Evolutionary conservation across 495 filamentous ascomycete species (phyloP), one percentile per base, ranked within the genome.

Genomic region (Penicillium odoratum): DNA sequence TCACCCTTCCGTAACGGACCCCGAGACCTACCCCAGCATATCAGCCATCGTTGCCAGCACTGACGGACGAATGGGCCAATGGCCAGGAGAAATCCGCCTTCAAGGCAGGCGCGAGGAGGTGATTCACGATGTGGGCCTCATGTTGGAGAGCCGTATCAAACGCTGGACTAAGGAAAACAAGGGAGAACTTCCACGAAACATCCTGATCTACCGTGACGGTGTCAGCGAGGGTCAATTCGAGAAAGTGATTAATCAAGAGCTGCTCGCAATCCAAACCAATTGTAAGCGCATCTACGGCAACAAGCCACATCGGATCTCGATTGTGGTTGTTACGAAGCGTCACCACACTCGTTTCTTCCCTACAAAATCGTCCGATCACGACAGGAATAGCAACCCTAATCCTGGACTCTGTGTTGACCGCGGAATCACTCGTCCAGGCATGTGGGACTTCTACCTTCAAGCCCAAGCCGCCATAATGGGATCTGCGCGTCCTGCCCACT

Each of bases 281-380:
- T 88, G 88, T 63, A 74, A 71, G 18, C n/a, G 28, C 6, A 21
- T 18, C 42, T 45, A 53, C 18, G 18, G 3, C 5, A 18, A 21
- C 48, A 49, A 2, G 26, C 47, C 64, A 2, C 87, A 89, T 0
- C 80, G 63, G 4, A 55, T 77, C 51, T 69, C 63, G 2, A 58
- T 76, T 31, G n/a, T 78, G 10, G 58, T 78, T 6, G 69, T 88
- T 1, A 89, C 89, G 29, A 97, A 97, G 72, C 84, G 92, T n/a
- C 92, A 97, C 53, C 90, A 96, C 58, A 93, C 89, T 0, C 87
- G 92, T 0, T 93, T 96, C 74, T 95, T 85, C 65, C 81, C 83
- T 0, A 81, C 76, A 0, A 69, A 77, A 3, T 81, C 6, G 82
- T 82, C 34, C 88, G 72, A 78, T 0, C 75, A 80, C 25, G 61